Conservation (phyloP, 352 stramenopile species). For the Pythium aquatile region DNA sequence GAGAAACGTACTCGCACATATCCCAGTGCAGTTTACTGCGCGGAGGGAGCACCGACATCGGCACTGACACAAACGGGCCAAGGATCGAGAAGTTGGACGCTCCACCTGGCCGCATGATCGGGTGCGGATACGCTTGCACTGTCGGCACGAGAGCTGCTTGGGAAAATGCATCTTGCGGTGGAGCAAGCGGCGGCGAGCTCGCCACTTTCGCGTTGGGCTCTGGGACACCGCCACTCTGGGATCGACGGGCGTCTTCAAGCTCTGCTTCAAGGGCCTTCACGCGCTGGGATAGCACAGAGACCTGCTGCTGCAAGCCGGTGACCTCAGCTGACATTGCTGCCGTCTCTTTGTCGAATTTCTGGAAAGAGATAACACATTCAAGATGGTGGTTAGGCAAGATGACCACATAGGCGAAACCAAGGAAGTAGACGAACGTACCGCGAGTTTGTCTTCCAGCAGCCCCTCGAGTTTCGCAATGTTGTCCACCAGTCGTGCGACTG, state of each 20-base stretch:
- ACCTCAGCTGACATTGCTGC: conserved; percentile 12
- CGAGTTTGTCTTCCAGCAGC: conserved; percentile 19
- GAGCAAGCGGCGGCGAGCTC: conserved; percentile 8
- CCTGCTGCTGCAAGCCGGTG: conserved; percentile 14
- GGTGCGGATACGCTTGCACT: conserved; percentile 40
- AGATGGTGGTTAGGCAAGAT: neutral
- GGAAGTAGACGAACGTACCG: conserved; percentile 6
- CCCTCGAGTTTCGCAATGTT: conserved; percentile 21
- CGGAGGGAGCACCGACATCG: conserved; percentile 79
- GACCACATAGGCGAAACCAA: too few relatives aligned
- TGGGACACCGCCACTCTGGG: neutral
- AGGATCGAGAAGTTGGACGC: conserved; percentile 48
- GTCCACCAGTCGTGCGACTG: neutral
- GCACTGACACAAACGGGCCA: conserved; percentile 81
- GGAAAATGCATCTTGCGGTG: conserved; percentile 2
- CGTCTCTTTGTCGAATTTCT: conserved; percentile 11
- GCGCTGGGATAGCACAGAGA: conserved; percentile 17
- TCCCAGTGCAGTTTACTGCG: conserved; percentile 87
- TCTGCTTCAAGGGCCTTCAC: conserved; percentile 23
- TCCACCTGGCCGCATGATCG: conserved; percentile 31
- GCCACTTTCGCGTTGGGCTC: neutral
- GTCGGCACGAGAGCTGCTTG: conserved; percentile 26
- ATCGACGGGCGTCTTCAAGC: conserved; percentile 18
- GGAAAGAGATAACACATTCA: conserved; percentile 3
- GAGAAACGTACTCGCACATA: conserved; percentile 82